phyloP scores from a whole-genome alignment of 495 filamentous ascomycete species.

The Lasiosphaeria ovina region DNA sequence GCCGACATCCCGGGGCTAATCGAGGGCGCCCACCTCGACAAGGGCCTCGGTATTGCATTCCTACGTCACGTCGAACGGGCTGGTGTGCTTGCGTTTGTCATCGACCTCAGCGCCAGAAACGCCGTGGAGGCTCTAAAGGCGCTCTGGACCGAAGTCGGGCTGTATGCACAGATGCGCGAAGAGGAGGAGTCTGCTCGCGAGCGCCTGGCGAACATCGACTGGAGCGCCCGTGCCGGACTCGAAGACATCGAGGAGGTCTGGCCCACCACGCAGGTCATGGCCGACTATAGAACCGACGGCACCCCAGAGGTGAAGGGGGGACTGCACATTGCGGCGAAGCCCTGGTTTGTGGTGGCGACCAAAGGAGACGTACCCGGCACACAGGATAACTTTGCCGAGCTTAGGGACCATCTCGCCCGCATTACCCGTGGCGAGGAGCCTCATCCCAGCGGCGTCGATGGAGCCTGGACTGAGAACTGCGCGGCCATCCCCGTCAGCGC shows the following conservation, averaged over 20 bases:
- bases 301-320: conserved; percentile 27
- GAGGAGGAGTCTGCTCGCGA: conserved; percentile 57
- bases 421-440: conserved; percentile 56
- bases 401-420: conserved; percentile 65
- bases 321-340: conserved; percentile 76
- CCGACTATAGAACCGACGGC: conserved; percentile 29
- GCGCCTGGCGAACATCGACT: conserved; percentile 40
- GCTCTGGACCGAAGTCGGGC: conserved; percentile 84
- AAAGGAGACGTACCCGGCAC: conserved; percentile 86
- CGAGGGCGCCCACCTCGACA: conserved; percentile 85
- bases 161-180: conserved; percentile 75
- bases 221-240: conserved; percentile 32
- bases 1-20: conserved; percentile 95
- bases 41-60: conserved; percentile 87
- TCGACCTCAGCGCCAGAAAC: conserved; percentile 79
- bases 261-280: conserved; percentile 32
- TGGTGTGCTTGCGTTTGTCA: conserved; percentile 85
- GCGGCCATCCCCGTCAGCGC: conserved; percentile 83
- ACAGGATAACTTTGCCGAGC: conserved; percentile 66
- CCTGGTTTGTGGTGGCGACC: conserved; percentile 96
- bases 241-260: conserved; percentile 21
- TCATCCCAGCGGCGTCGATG: conserved; percentile 69
- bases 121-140: conserved; percentile 72
- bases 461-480: conserved; percentile 65
- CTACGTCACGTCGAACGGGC: conserved; percentile 93